Conservation (phyloP, 2,329 filamentous ascomycete genomes). For the Stagonosporopsis tanaceti region DNA sequence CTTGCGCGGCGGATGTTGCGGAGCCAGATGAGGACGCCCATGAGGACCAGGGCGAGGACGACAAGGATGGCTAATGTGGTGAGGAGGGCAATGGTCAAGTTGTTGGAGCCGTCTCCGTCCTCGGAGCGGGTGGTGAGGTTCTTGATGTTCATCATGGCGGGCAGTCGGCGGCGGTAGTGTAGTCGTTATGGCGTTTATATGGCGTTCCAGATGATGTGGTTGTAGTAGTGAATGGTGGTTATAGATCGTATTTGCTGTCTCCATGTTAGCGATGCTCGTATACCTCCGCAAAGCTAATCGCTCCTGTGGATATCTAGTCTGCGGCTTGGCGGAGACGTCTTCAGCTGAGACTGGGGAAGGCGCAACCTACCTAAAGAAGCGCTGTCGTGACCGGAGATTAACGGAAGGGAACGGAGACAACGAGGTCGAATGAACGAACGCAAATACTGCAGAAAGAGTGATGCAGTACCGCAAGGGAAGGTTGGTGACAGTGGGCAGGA, state of each 20-base stretch:
- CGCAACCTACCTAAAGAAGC: constrained; percentile 39
- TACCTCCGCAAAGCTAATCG: constrained; percentile 19
- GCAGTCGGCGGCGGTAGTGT: constrained; percentile 19
- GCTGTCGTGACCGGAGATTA: constrained; percentile 23
- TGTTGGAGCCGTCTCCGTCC: constrained; percentile 60
- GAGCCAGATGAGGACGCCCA: constrained; percentile 74
- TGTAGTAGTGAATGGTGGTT: constrained; percentile 28
- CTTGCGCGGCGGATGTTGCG: constrained; percentile 67
- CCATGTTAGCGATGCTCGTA: constrained; percentile 33
- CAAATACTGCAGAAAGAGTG: constrained; percentile 70
- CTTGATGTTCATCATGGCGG: constrained; percentile 54
- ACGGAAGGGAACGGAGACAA: constrained; percentile 33
- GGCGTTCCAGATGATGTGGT: constrained; percentile 28
- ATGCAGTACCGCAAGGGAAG: constrained; percentile 59
- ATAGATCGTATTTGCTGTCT: constrained; percentile 38
- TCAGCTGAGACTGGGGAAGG: constrained; percentile 19
- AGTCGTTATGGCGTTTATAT: constrained; percentile 34
- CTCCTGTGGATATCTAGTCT: constrained; percentile 27
- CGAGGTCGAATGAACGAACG: constrained; percentile 51
- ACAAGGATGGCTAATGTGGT: constrained; percentile 81
- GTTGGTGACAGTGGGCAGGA: constrained; percentile 33
- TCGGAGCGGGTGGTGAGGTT: constrained; percentile 62
- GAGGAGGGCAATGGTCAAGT: constrained; percentile 76
- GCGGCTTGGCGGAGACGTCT: constrained; percentile 30
- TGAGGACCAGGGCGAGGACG: constrained; percentile 73